Evolutionary conservation across 1,139 yeast species (phyloP), one percentile per base, ranked within the genome.

Genomic region (Arxiozyma slooffiae): DNA sequence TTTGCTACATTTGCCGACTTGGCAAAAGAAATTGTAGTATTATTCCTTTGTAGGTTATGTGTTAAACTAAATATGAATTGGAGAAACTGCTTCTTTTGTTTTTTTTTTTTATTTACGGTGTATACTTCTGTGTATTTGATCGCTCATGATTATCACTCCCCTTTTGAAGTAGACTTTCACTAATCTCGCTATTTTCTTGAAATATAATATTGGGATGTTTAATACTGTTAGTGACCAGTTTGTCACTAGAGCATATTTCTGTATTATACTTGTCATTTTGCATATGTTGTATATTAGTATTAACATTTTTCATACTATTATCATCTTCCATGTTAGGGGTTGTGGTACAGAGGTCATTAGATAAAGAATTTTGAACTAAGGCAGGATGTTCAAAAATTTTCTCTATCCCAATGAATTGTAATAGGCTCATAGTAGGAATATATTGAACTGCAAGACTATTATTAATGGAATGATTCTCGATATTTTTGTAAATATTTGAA

Each of bases 391-490:
- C 67, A 55, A 70, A 66, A 4, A 67, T 68, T 46, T 71, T 60
- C 42, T 74, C 78, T 46, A 72, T 67, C 0, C 80, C 80, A 0
- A 78, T 75, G 0, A 79, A 75, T 54, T 76, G 79, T 2, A 80
- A 76, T 7, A 76, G 61, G 7, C 70, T 68, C 71, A 70, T 69
- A 47, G 64, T 62, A n/a, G 71, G 73, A 34, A 66, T 60, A 51
- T 69, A 69, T 44, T 68, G 66, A 24, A 67, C 64, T 1, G 38
- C 30, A 2, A 20, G 41, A 30, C 26, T 38, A 45, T 30, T 45
- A 3, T 39, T 39, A 7, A 26, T 21, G 3, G 11, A 23, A 7
- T 39, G 26, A 17, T 38, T 39, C 30, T 16, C 20, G 14, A 16
- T 17, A 11, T 16, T 36, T 4, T 2, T 20, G 7, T 23, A 20